Percentiles rank a stretch among this genome's conserved stretches.
Conservation (phyloP, 2,329 filamentous ascomycete species). For the Ploettnerulaceae sp. region DNA sequence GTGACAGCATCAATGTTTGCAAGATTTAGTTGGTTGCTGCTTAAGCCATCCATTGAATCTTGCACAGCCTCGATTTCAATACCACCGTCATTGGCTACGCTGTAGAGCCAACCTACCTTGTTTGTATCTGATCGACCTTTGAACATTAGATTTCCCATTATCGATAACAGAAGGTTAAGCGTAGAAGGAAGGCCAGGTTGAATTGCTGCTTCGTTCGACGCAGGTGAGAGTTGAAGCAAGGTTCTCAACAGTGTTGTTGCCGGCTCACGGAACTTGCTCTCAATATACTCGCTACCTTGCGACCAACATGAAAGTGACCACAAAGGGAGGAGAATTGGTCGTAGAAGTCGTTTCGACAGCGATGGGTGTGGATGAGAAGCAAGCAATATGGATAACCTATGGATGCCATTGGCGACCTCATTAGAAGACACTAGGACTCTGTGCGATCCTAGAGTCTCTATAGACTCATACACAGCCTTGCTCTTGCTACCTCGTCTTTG, state of each 20-base stretch:
- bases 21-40: constrained; percentile 13
- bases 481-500: not conserved
- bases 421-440: constrained; percentile 38
- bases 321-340: constrained; percentile 53
- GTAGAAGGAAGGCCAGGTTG: not conserved
- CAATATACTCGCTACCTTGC: constrained; percentile 33
- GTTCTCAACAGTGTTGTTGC: constrained; percentile 49
- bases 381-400: constrained; percentile 50
- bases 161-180: constrained; percentile 39
- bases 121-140: constrained; percentile 39
- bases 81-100: constrained; percentile 39
- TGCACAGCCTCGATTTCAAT: constrained; percentile 44
- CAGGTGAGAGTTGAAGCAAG: constrained; percentile 52
- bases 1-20: constrained; percentile 37
- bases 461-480: constrained; percentile 4
- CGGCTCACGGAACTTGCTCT: constrained; percentile 41
- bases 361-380: constrained; percentile 63
- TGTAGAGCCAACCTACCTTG: constrained; percentile 49
- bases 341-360: constrained; percentile 56
- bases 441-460: constrained; percentile 18
- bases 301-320: constrained; percentile 58
- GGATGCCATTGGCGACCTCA: constrained; percentile 47
- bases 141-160: constrained; percentile 53
- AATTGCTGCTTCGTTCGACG: constrained; percentile 4
- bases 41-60: not conserved